phyloP scores from a whole-genome alignment of 2,329 filamentous ascomycete genomes.

The Fusarium pilosicola region DNA sequence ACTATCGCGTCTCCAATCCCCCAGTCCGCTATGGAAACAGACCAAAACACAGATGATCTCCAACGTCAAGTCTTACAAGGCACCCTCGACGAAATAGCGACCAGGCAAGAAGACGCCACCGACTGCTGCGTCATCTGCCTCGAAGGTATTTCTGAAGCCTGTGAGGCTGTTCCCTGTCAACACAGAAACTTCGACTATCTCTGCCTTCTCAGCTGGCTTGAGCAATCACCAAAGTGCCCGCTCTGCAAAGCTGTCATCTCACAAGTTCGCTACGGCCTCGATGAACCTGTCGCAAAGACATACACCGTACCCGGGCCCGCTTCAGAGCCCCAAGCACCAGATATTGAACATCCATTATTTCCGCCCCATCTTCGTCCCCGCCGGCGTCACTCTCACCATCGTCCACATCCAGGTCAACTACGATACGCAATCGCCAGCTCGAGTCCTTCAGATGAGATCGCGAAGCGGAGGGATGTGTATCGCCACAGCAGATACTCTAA shows the following conservation, averaged over 20 bases:
- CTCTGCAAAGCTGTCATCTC: slow-evolving; percentile 72
- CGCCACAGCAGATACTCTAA: slow-evolving; percentile 76
- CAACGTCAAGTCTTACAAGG: slow-evolving; percentile 55
- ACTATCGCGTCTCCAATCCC: too few relatives aligned
- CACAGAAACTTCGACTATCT: slow-evolving; percentile 87
- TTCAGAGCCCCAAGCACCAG: background rate
- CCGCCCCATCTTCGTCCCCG: background rate
- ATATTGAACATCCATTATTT: slow-evolving; percentile 5
- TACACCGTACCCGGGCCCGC: slow-evolving; percentile 65
- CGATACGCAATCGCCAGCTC: slow-evolving; percentile 4
- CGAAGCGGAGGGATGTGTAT: slow-evolving; percentile 77
- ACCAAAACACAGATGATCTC: slow-evolving; percentile 44
- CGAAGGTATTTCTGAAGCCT: slow-evolving; percentile 76
- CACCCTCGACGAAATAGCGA: slow-evolving; percentile 56
- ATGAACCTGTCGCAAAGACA: slow-evolving; percentile 53
- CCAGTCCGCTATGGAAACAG: slow-evolving; percentile 37
- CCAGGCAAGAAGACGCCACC: slow-evolving; percentile 34
- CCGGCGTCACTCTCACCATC: slow-evolving; percentile 9
- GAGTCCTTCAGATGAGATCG: slow-evolving; percentile 31
- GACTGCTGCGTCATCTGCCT: slow-evolving; percentile 87
- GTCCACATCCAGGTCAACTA: slow-evolving; percentile 9
- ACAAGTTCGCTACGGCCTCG: slow-evolving; percentile 73
- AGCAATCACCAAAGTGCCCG: slow-evolving; percentile 77
- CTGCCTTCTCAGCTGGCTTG: slow-evolving; percentile 85
- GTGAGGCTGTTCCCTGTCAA: slow-evolving; percentile 78